Percentiles rank a stretch among this genome's conserved stretches.
Conservation (phyloP, 257 asterid genomes). For the Sherardia arvensis region DNA sequence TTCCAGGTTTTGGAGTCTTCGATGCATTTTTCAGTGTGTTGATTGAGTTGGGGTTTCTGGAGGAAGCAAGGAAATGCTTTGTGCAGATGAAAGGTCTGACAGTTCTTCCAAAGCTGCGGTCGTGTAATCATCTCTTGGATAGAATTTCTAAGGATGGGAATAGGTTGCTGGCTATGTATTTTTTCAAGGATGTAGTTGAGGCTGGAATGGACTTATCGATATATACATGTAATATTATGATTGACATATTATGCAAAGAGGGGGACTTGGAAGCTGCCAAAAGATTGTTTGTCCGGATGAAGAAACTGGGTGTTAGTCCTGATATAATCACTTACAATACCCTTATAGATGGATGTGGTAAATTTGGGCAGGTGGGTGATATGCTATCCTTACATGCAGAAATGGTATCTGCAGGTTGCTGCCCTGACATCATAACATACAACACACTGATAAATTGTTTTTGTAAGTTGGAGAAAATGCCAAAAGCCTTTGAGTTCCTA, state of each 20-base stretch:
- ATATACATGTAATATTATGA: constrained; percentile 70
- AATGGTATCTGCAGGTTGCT: constrained; percentile 59
- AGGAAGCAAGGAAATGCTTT: constrained; percentile 76
- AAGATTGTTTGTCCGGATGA: constrained; percentile 56
- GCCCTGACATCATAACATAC: constrained; percentile 70
- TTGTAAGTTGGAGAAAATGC: constrained; percentile 59
- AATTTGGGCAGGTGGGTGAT: constrained; percentile 49
- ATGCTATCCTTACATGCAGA: constrained; percentile 52
- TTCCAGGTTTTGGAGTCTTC: constrained; percentile 71
- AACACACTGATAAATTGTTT: constrained; percentile 84
- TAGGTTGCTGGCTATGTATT: constrained; percentile 36
- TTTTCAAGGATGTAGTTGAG: constrained; percentile 53
- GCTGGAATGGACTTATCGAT: constrained; percentile 55
- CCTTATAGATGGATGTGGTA: constrained; percentile 73
- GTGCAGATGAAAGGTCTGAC: constrained; percentile 50
- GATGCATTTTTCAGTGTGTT: constrained; percentile 64
- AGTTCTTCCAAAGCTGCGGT: constrained; percentile 58
- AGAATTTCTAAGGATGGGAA: constrained; percentile 38
- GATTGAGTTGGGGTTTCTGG: constrained; percentile 58
- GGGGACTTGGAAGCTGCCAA: constrained; percentile 58
- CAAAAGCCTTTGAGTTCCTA: constrained; percentile 50
- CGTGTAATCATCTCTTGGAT: constrained; percentile 72
- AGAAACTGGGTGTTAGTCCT: constrained; percentile 46
- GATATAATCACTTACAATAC: constrained; percentile 79
- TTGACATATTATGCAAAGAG: constrained; percentile 59